Evolutionary conservation across 495 filamentous ascomycete genomes (phyloP), one percentile per base, ranked within the genome.

Genomic region (Friedmanniomyces simplex): DNA sequence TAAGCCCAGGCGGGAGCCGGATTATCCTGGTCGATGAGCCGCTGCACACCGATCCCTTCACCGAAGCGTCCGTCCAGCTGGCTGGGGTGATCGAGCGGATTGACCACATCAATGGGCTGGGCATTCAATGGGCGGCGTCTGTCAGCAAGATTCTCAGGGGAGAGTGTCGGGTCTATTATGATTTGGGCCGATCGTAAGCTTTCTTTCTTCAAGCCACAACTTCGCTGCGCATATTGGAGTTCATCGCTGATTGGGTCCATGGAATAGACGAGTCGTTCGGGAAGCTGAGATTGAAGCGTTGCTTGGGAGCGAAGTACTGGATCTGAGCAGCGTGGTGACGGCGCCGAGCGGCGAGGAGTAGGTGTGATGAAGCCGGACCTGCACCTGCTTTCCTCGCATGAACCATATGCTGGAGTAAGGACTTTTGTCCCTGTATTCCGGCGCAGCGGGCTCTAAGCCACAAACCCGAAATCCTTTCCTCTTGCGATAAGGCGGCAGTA

Each of bases 141-240:
- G 10, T 45, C 1, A 52, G 24, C 20, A 56, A 37, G 22, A 20
- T 43, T 13, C 39, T 61, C 22, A 50, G 18, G n/a, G 59, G 59
- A 16, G 34, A 61, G 24, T 18, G 20, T 18, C 34, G 28, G 22
- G 16, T 52, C 3, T 57, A 21, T 12, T 61, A 57, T 49, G 48
- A 61, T 24, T n/a, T 57, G 45, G 34, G 42, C 16, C 16, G 59
- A 20, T 61, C 59, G 59, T 61, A 34, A 45, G 59, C 12, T n/a
- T n/a, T 26, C 7, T 12, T 16, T 18, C n/a, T n/a, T n/a, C n/a
- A n/a, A n/a, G n/a, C n/a, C n/a, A n/a, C n/a, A n/a, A n/a, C n/a
- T n/a, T n/a, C n/a, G n/a, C n/a, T n/a, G n/a, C n/a, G n/a, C n/a
- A n/a, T n/a, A n/a, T n/a, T 21, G 50, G 6, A 36, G 20, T 8